A percentile compares a stretch with the other conserved stretches of the same genome.
phyloP scores from a whole-genome alignment of 106 monocot species.

The Phalaenopsis equestris region DNA sequence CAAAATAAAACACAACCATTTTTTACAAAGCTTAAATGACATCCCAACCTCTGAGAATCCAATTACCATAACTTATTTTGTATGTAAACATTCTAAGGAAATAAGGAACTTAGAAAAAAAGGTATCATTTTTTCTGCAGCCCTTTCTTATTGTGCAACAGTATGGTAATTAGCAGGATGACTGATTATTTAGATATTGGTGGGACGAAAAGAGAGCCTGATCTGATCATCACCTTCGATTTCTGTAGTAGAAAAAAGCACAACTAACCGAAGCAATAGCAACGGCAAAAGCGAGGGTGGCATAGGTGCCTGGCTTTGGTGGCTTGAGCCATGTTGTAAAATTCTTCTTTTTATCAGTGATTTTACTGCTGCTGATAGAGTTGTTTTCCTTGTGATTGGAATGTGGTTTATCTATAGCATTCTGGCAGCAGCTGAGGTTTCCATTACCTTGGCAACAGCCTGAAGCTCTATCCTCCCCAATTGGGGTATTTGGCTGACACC shows the following conservation, averaged over 20 bases:
- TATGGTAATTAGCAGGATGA: no score
- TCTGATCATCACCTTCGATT: not conserved
- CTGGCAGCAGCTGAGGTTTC: not conserved
- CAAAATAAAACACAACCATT: no score
- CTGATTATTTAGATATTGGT: no score
- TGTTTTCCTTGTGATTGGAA: not conserved
- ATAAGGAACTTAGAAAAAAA: no score
- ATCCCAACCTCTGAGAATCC: no score
- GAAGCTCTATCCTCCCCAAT: not conserved
- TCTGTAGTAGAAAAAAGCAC: not conserved
- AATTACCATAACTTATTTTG: no score
- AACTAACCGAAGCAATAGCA: not conserved
- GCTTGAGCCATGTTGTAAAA: not conserved
- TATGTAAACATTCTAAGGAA: no score
- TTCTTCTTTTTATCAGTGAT: not conserved
- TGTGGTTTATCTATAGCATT: not conserved
- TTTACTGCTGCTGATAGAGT: not conserved
- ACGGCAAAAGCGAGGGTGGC: not conserved
- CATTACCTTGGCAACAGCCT: conserved; percentile 4
- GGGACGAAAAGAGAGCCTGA: not conserved
- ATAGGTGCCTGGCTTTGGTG: not conserved
- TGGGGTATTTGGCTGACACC: not conserved
- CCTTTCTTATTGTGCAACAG: no score
- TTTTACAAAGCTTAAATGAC: no score
- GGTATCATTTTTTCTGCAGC: no score